phyloP scores from a whole-genome alignment of 257 asterid genomes.

The Mentha longifolia region DNA sequence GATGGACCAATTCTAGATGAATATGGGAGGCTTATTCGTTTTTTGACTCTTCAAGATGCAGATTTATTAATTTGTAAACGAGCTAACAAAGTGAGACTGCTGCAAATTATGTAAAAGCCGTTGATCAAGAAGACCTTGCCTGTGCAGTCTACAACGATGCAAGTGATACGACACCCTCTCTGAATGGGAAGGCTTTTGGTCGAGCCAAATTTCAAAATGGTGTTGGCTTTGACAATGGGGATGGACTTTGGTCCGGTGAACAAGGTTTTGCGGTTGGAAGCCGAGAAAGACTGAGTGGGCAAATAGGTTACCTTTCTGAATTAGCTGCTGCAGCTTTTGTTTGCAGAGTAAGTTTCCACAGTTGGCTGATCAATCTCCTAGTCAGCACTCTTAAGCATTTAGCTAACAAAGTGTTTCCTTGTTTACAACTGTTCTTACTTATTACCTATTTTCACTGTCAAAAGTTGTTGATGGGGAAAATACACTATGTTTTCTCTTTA shows the following conservation, averaged over 20 bases:
- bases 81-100: conserved; percentile 89
- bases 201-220: conserved; percentile 78
- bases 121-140: conserved; percentile 61
- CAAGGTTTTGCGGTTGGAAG: conserved; percentile 94
- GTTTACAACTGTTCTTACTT: not conserved
- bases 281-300: conserved; percentile 76
- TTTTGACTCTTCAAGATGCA: conserved; percentile 86
- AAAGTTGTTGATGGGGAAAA: conserved; percentile 24
- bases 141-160: conserved; percentile 36
- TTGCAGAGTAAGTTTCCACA: conserved; percentile 67
- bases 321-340: conserved; percentile 96
- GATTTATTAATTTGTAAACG: conserved; percentile 73
- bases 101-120: conserved; percentile 86
- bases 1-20: conserved; percentile 92
- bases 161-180: conserved; percentile 39
- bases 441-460: conserved; percentile 11
- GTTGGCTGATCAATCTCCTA: conserved; percentile 17
- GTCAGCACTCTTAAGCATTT: not conserved
- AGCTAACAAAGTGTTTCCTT: not conserved
- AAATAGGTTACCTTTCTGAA: conserved; percentile 78
- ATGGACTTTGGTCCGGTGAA: conserved; percentile 83
- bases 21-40: conserved; percentile 69
- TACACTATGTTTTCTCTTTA: conserved; percentile 1
- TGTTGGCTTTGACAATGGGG: conserved; percentile 85
- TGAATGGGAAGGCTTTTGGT: conserved; percentile 48